Conservation (phyloP, 2,329 filamentous ascomycete species). For the Aspergillus sclerotialis region DNA sequence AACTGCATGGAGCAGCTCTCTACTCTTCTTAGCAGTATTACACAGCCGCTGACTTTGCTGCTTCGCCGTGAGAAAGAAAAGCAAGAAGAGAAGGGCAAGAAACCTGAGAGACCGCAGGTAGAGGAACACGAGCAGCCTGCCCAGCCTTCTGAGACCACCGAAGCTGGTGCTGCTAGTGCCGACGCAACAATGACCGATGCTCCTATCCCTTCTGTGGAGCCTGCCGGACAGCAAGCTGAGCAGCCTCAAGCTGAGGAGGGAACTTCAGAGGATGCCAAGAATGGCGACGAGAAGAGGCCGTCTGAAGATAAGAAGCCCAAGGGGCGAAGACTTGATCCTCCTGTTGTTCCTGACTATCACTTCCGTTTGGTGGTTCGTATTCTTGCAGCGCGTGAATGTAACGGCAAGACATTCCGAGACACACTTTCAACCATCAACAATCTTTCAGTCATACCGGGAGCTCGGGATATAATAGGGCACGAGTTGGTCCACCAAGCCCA, state of each 20-base stretch:
- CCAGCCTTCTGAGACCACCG: slow-evolving; percentile 18
- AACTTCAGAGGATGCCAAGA: slow-evolving; percentile 16
- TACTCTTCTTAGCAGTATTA: slow-evolving; percentile 78
- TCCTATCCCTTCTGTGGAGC: slow-evolving; percentile 23
- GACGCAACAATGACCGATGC: slow-evolving; percentile 37
- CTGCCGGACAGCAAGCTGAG: slow-evolving; percentile 19
- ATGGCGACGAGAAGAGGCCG: slow-evolving; percentile 33
- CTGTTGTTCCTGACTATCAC: slow-evolving; percentile 80
- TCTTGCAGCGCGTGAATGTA: slow-evolving; percentile 91
- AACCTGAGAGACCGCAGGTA: slow-evolving; percentile 20
- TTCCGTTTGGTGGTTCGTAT: slow-evolving; percentile 93
- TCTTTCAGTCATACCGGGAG: slow-evolving; percentile 82
- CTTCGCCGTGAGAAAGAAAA: slow-evolving; percentile 79
- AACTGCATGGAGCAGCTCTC: slow-evolving; percentile 92
- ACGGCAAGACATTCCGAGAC: slow-evolving; percentile 95
- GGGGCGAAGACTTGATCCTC: slow-evolving; percentile 64
- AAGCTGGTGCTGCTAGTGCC: slow-evolving; percentile 16
- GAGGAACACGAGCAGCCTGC: slow-evolving; percentile 19
- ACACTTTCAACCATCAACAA: slow-evolving; percentile 99
- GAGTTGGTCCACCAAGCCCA: slow-evolving; percentile 87
- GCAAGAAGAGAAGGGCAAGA: slow-evolving; percentile 38
- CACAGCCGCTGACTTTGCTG: slow-evolving; percentile 71
- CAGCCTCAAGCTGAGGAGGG: slow-evolving; percentile 26
- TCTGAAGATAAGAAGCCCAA: slow-evolving; percentile 46
- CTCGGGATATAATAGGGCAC: slow-evolving; percentile 84